Conservation (phyloP, 441 rosid species). For the Omphalea diandra region DNA sequence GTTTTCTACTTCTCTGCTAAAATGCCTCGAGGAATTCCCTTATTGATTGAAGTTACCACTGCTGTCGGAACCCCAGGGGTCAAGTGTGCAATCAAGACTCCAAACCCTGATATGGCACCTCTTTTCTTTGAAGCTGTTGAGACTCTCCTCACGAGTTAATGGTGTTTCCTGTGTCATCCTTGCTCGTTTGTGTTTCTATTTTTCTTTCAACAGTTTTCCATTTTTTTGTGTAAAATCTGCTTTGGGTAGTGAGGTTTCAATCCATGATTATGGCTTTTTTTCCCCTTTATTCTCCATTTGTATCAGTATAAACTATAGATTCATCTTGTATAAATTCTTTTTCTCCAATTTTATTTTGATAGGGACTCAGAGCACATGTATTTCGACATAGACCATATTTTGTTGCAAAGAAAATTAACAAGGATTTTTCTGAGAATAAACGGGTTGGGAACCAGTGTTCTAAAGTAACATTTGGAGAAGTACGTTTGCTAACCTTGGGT, state of each 20-base stretch:
- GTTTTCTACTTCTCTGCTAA: conserved; percentile 86
- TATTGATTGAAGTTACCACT: conserved; percentile 82
- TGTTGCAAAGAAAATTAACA: too few relatives aligned
- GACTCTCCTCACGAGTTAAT: conserved; percentile 61
- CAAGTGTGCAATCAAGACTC: conserved; percentile 87
- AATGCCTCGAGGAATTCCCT: conserved; percentile 69
- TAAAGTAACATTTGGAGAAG: too few relatives aligned
- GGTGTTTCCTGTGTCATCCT: conserved; percentile 3
- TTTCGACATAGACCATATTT: too few relatives aligned
- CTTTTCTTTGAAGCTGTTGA: conserved; percentile 89
- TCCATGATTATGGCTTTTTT: conserved; percentile 14
- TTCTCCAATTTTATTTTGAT: background rate
- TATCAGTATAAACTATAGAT: conserved; percentile 12
- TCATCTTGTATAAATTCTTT: background rate
- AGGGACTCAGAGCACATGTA: background rate
- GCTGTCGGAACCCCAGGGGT: conserved; percentile 71
- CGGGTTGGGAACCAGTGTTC: too few relatives aligned
- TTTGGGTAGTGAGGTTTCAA: conserved; percentile 30
- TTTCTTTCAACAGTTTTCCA: conserved; percentile 6
- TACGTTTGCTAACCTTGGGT: too few relatives aligned
- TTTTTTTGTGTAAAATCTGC: conserved; percentile 40
- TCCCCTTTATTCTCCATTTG: background rate
- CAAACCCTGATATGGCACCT: conserved; percentile 79
- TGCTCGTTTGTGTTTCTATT: background rate
- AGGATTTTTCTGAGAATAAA: too few relatives aligned